Percentiles rank a stretch among this genome's conserved stretches.
These are phyloP conservation scores for Somion occarium DNA, from an alignment of 1,284 basidiomycete species.

Conservation along the genomic window DNA sequence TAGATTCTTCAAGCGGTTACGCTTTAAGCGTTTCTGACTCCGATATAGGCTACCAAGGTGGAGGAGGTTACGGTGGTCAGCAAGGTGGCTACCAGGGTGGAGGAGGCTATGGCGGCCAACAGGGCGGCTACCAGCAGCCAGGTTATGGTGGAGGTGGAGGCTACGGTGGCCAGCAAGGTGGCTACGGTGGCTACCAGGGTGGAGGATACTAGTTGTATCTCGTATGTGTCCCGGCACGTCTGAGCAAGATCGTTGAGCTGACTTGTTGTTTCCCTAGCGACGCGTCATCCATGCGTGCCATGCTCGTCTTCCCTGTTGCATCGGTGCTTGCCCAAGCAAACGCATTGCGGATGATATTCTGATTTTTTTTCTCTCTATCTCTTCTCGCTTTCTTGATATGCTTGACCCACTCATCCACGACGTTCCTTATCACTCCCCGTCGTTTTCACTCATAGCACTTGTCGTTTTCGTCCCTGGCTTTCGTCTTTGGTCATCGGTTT, in stretches of 20 bases:
- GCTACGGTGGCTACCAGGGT: constrained; percentile 7
- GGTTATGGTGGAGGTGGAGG: constrained; percentile 22
- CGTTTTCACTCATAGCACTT: constrained; percentile 30
- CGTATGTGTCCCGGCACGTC: constrained; percentile 12
- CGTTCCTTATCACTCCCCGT: constrained; percentile 29
- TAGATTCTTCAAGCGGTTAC: not conserved
- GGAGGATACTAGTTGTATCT: constrained; percentile 9
- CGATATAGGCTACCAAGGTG: constrained; percentile 22
- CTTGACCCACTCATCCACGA: constrained; percentile 34
- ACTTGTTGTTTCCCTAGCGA: constrained; percentile 1
- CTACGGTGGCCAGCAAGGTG: constrained; percentile 23
- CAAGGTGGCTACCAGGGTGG: constrained; percentile 21
- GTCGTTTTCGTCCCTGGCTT: constrained; percentile 36
- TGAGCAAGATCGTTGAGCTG: constrained; percentile 13
- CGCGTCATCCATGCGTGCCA: constrained; percentile 10
- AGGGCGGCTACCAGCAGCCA: constrained; percentile 22
- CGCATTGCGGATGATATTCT: too few species aligned
- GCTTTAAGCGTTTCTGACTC: not conserved
- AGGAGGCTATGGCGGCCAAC: constrained; percentile 26
- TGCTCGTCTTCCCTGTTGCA: not conserved
- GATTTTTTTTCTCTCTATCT: constrained; percentile 17
- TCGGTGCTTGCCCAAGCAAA: too few species aligned
- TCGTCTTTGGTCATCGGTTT: constrained; percentile 27
- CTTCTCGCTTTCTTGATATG: constrained; percentile 1
- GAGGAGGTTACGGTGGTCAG: constrained; percentile 31